Evolutionary conservation across 129 eudicot genomes (phyloP).

Genomic region (Pittosporum tobira): DNA sequence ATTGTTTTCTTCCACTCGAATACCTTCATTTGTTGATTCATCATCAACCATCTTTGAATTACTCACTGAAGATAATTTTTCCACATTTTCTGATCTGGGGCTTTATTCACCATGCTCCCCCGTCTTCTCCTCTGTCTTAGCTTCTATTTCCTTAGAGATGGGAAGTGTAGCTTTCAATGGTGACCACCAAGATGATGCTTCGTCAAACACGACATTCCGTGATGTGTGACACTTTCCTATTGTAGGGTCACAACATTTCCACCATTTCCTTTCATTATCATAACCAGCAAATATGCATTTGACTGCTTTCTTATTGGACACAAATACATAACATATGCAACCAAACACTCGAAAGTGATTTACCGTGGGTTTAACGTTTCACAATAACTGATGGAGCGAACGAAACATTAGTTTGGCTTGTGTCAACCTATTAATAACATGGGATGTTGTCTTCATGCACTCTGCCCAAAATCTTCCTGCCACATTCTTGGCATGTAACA

Average conservation of each 20-base stretch:
- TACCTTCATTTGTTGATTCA: no score
- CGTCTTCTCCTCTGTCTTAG: no score
- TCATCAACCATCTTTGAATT: no score
- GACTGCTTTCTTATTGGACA: conserved; percentile 8
- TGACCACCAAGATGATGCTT: conserved; percentile 21
- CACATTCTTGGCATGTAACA: conserved; percentile 13
- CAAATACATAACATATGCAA: conserved; percentile 14
- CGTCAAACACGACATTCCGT: conserved; percentile 23
- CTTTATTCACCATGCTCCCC: no score
- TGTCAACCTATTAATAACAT: neutral
- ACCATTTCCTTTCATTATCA: conserved; percentile 14
- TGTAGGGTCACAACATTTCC: conserved; percentile 17
- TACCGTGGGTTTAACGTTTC: neutral
- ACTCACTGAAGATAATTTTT: no score
- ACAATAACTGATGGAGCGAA: conserved; percentile 9
- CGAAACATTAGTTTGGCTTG: neutral
- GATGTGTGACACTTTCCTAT: conserved; percentile 4
- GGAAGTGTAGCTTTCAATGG: neutral
- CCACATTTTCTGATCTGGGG: no score
- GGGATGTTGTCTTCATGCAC: neutral
- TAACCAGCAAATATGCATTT: conserved; percentile 18
- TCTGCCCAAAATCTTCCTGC: conserved; percentile 11
- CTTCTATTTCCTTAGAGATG: no score
- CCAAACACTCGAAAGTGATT: conserved; percentile 16
- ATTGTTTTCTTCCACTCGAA: no score